phyloP scores from a whole-genome alignment of 192 early-diverging fungal genomes.

The Rhizophagus prolifer region DNA sequence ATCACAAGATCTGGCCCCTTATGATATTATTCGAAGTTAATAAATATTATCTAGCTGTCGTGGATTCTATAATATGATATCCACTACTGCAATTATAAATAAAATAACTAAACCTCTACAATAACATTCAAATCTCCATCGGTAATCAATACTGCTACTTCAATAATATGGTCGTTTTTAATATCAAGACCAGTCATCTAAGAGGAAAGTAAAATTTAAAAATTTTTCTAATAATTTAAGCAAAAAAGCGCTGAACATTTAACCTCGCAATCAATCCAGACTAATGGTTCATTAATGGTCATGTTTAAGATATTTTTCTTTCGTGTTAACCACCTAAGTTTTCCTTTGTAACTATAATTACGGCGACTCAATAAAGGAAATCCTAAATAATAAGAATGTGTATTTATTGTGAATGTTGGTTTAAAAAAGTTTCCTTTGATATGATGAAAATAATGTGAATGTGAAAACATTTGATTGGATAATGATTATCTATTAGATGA shows the following conservation, averaged over 20 bases:
- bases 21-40: background rate
- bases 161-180: slow-evolving; percentile 77
- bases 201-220: slow-evolving; percentile 3
- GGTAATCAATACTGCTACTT: slow-evolving; percentile 88
- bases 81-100: background rate
- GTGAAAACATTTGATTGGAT: background rate
- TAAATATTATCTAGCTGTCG: background rate
- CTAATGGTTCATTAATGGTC: slow-evolving; percentile 52
- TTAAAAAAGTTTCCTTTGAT: too few relatives aligned
- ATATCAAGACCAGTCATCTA: slow-evolving; percentile 79
- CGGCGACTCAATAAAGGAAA: too few relatives aligned
- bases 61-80: too few relatives aligned
- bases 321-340: too few relatives aligned
- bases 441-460: too few relatives aligned
- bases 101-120: slow-evolving; percentile 53
- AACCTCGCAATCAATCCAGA: slow-evolving; percentile 85
- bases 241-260: background rate
- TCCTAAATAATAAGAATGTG: too few relatives aligned
- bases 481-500: background rate
- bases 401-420: too few relatives aligned
- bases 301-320: too few relatives aligned
- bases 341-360: too few relatives aligned
- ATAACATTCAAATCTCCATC: slow-evolving; percentile 83
- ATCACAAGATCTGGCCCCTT: slow-evolving; percentile 73
- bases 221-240: background rate